A percentile compares a stretch with the other conserved stretches of the same genome.
phyloP scores from a whole-genome alignment of 768 basidiomycete species.

The Leccinum imitatum region DNA sequence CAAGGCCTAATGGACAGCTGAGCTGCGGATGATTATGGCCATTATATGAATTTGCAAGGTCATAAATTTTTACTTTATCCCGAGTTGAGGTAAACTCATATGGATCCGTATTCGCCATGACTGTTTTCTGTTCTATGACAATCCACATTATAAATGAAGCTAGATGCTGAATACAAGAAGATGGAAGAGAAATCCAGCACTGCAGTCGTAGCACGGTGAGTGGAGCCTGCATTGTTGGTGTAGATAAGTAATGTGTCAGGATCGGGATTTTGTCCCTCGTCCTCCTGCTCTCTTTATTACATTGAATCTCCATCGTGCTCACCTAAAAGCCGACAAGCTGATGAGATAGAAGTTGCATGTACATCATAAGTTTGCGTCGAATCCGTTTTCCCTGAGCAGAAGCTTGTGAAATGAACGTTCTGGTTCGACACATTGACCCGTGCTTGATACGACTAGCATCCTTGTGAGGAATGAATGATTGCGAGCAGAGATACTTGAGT shows the following conservation, averaged over 20 bases:
- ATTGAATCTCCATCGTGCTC: neutral
- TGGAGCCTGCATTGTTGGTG: neutral
- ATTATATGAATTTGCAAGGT: conserved; percentile 7
- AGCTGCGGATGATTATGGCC: neutral
- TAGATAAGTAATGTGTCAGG: neutral
- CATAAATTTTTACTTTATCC: conserved; percentile 1
- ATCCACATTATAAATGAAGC: neutral
- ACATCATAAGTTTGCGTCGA: neutral
- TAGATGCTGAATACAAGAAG: conserved; percentile 2
- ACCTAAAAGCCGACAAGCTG: neutral
- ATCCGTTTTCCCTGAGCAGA: neutral
- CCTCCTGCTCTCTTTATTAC: neutral
- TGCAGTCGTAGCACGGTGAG: conserved; percentile 9
- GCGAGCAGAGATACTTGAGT: neutral
- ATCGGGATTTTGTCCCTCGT: neutral
- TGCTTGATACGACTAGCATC: neutral
- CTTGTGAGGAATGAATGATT: neutral
- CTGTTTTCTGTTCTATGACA: conserved; percentile 4
- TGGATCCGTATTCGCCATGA: neutral
- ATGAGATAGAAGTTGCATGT: no score
- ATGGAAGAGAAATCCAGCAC: neutral
- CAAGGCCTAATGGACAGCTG: neutral
- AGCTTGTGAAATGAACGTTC: neutral
- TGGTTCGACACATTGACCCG: neutral
- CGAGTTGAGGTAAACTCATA: conserved; percentile 9